Evolutionary conservation across 2,329 filamentous ascomycete genomes (phyloP).

Genomic region (Ceratocystiopsis sp.): DNA sequence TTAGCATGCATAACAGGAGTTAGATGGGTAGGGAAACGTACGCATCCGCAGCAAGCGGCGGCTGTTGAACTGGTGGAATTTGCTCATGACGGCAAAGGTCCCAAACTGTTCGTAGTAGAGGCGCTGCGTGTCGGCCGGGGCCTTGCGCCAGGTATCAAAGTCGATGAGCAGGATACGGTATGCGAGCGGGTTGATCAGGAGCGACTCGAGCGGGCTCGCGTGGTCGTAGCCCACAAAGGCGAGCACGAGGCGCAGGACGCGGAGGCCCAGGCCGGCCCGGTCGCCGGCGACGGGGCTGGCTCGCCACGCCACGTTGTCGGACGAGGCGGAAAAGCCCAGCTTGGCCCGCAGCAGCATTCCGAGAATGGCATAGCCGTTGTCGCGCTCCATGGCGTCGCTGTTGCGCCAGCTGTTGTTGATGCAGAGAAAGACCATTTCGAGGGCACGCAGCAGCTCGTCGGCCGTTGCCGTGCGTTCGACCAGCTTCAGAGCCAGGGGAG

Average conservation of each 20-base stretch:
- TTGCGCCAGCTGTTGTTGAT: constrained; percentile 91
- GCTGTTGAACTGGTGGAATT: constrained; percentile 82
- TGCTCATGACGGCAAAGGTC: constrained; percentile 76
- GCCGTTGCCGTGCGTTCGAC: constrained; percentile 58
- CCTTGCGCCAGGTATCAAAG: constrained; percentile 80
- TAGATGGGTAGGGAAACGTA: constrained; percentile 29
- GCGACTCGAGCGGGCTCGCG: constrained; percentile 63
- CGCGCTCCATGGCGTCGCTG: constrained; percentile 93
- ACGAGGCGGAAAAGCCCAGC: constrained; percentile 34
- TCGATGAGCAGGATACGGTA: constrained; percentile 87
- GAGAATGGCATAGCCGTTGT: constrained; percentile 82
- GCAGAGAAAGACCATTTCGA: constrained; percentile 71
- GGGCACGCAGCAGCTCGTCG: constrained; percentile 56
- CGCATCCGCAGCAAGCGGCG: constrained; percentile 78
- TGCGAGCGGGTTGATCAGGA: constrained; percentile 89
- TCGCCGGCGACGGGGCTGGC: constrained; percentile 23
- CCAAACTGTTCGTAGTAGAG: constrained; percentile 89
- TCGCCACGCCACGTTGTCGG: constrained; percentile 12
- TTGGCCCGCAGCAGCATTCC: constrained; percentile 73
- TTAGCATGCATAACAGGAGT: neutral
- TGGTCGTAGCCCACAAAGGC: constrained; percentile 80
- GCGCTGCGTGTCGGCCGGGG: constrained; percentile 58
- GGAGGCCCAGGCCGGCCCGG: constrained; percentile 36
- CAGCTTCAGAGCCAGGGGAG: constrained; percentile 68
- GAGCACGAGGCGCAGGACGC: constrained; percentile 61